These are phyloP conservation scores for Carallia brachiata DNA, from an alignment of 345 rosid species.

Conservation along the genomic window DNA sequence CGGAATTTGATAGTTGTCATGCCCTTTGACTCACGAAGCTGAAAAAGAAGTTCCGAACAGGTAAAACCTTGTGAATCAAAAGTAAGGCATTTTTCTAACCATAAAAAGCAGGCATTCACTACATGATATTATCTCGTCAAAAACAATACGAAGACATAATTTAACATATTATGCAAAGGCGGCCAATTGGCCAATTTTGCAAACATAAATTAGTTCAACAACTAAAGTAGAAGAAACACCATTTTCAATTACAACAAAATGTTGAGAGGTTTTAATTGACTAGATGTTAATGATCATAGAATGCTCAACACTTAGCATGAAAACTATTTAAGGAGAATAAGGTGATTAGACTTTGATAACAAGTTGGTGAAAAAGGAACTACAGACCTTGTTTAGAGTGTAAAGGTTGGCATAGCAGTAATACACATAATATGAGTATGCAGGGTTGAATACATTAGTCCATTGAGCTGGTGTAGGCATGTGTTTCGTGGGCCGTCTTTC, in stretches of 20 bases:
- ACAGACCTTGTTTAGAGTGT: constrained; percentile 86
- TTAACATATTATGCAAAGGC: background rate
- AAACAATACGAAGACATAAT: background rate
- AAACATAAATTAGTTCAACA: background rate
- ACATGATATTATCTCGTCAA: too few species aligned
- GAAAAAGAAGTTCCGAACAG: constrained; percentile 24
- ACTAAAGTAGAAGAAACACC: background rate
- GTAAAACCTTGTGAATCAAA: constrained; percentile 16
- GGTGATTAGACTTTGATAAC: background rate
- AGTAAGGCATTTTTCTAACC: background rate
- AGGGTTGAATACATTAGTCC: constrained; percentile 97
- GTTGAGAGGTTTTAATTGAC: constrained; percentile 1
- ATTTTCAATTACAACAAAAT: background rate
- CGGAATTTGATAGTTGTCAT: constrained; percentile 95
- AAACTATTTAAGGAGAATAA: background rate
- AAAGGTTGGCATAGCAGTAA: constrained; percentile 94
- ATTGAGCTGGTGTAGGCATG: constrained; percentile 99
- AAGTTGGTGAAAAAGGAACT: background rate
- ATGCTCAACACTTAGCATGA: background rate
- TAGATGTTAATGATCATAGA: background rate
- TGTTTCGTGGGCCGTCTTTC: constrained; percentile 99
- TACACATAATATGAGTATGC: constrained; percentile 92
- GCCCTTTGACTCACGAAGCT: constrained; percentile 99
- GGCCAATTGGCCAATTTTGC: too few species aligned
- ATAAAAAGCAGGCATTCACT: background rate